Conservation (phyloP, 2,329 filamentous ascomycete genomes). For the Beauveria rudraprayagi region DNA sequence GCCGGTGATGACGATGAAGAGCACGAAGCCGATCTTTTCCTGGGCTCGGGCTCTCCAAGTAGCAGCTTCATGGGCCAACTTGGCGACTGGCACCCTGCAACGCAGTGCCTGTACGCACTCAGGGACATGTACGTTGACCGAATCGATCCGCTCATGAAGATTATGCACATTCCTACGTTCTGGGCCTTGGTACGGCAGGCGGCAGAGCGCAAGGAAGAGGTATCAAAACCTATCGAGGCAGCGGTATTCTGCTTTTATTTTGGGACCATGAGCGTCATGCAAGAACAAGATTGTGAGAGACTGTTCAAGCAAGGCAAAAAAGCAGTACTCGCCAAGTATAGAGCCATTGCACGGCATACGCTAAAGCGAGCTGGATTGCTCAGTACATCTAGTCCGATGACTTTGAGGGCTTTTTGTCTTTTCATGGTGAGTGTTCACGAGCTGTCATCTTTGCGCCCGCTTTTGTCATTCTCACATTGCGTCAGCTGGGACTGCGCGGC, state of each 20-base stretch:
- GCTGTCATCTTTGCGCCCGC: too few relatives aligned
- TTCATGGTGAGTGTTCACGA: slow-evolving; percentile 22
- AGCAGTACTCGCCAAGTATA: slow-evolving; percentile 21
- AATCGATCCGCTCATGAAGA: slow-evolving; percentile 31
- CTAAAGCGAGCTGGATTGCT: slow-evolving; percentile 30
- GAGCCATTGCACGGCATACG: slow-evolving; percentile 24
- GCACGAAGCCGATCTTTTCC: background rate
- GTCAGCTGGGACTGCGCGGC: slow-evolving; percentile 11
- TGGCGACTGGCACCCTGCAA: background rate
- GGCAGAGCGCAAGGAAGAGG: slow-evolving; percentile 10
- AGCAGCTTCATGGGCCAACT: background rate
- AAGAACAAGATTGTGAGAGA: slow-evolving; percentile 19
- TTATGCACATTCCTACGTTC: slow-evolving; percentile 30
- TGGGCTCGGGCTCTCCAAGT: background rate
- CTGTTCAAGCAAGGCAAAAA: slow-evolving; percentile 23
- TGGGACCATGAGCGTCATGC: slow-evolving; percentile 24
- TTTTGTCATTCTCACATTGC: background rate
- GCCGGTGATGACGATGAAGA: background rate
- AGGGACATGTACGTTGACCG: slow-evolving; percentile 23
- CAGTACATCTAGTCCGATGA: slow-evolving; percentile 25
- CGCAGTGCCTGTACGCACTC: background rate
- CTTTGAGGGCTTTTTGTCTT: slow-evolving; percentile 28
- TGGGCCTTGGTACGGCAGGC: background rate
- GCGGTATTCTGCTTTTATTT: slow-evolving; percentile 32
- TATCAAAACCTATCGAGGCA: slow-evolving; percentile 30